Conservation (phyloP, 345 rosid genomes). For the Clausena lansium region DNA sequence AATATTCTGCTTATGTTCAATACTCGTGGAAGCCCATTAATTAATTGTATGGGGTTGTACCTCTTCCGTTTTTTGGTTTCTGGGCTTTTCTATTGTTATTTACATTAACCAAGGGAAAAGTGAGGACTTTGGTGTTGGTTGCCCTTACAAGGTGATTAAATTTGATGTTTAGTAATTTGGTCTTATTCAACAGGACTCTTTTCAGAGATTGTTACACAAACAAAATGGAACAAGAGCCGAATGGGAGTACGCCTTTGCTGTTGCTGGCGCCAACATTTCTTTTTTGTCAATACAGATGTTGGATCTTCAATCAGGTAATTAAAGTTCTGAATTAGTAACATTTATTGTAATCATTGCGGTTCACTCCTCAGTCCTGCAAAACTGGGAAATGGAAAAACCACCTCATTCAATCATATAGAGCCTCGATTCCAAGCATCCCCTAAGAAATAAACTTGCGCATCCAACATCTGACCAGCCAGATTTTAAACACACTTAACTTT, state of each 20-base stretch:
- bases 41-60: not conserved
- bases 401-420: not conserved
- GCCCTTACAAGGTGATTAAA: not conserved
- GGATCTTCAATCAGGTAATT: conserved; percentile 79
- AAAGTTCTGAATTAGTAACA: conserved; percentile 5
- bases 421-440: not conserved
- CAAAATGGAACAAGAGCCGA: conserved; percentile 79
- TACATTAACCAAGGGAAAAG: not conserved
- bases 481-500: not conserved
- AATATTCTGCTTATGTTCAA: not conserved
- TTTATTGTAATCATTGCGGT: not conserved
- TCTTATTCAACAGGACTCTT: conserved; percentile 50
- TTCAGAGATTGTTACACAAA: conserved; percentile 78
- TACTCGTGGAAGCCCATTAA: not conserved
- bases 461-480: not conserved
- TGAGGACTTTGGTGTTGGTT: not conserved
- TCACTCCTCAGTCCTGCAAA: not conserved
- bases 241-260: conserved; percentile 99
- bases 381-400: not conserved
- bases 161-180: conserved; percentile 2
- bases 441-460: not conserved
- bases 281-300: conserved; percentile 84
- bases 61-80: too few relatives aligned
- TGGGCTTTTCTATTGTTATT: too few relatives aligned
- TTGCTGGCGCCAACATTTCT: conserved; percentile 88